phyloP scores from a whole-genome alignment of 2,329 filamentous ascomycete genomes.

The Penicillium hesseltinei region DNA sequence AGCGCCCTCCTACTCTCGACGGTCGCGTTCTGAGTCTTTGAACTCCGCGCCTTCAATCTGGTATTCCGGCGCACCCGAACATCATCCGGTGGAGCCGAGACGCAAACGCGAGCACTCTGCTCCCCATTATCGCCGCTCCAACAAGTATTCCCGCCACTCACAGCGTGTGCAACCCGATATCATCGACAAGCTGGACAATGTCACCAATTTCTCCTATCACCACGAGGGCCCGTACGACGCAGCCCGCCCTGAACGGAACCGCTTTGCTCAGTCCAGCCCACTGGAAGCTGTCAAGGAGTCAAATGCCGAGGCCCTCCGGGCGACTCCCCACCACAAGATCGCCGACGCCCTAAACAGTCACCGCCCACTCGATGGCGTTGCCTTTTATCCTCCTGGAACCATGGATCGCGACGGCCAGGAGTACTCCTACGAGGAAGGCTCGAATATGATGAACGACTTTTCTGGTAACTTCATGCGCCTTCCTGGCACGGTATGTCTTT shows the following conservation, averaged over 20 bases:
- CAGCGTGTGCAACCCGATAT: constrained; percentile 63
- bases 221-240: constrained; percentile 91
- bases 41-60: constrained; percentile 23
- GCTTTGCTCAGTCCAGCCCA: constrained; percentile 61
- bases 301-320: constrained; percentile 73
- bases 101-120: constrained; percentile 17
- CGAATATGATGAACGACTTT: constrained; percentile 72
- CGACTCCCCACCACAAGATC: constrained; percentile 77
- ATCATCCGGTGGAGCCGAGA: constrained; percentile 27
- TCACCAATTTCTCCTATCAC: constrained; percentile 69
- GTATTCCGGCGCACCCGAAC: constrained; percentile 27
- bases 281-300: constrained; percentile 71
- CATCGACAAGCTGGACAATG: constrained; percentile 75
- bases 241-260: constrained; percentile 71
- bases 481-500: constrained; percentile 64
- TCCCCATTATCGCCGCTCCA: constrained; percentile 19
- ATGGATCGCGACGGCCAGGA: constrained; percentile 65
- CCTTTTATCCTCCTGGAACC: constrained; percentile 70
- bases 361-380: constrained; percentile 77
- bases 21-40: constrained; percentile 24
- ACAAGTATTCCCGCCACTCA: constrained; percentile 23
- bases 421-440: constrained; percentile 81
- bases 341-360: constrained; percentile 70
- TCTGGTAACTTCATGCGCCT: constrained; percentile 68
- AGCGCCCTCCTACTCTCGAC: constrained; percentile 19